phyloP scores from a whole-genome alignment of 176 grass and related monocot genomes.

The Bonia amplexicaulis region DNA sequence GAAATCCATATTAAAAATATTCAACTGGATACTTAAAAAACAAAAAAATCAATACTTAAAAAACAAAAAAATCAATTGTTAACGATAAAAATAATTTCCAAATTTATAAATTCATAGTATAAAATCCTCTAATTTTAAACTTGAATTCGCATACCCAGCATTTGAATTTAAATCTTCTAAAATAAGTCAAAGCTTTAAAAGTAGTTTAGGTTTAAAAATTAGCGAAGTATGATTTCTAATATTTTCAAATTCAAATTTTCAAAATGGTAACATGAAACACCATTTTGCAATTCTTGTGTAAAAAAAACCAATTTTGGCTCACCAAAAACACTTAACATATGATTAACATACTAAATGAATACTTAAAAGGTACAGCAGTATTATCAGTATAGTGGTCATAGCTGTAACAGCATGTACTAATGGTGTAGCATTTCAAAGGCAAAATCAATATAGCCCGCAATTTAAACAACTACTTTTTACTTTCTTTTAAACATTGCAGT shows the following conservation, averaged over 20 bases:
- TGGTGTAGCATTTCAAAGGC: neutral
- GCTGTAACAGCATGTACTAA: neutral
- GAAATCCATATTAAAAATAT: neutral
- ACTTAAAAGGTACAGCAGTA: neutral
- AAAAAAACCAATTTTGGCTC: neutral
- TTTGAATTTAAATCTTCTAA: neutral
- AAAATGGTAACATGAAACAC: neutral
- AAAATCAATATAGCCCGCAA: neutral
- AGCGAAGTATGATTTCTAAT: neutral
- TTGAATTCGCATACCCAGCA: neutral
- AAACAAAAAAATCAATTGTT: neutral
- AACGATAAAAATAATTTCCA: neutral
- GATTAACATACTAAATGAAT: neutral
- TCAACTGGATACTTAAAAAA: neutral
- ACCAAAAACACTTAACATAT: neutral
- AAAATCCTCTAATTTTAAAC: neutral
- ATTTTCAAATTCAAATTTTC: neutral
- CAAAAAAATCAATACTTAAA: neutral
- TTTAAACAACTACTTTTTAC: neutral
- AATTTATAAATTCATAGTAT: neutral
- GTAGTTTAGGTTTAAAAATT: neutral
- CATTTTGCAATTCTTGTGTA: neutral
- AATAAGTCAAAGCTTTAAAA: neutral
- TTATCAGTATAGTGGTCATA: neutral
- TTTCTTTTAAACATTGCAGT: neutral